phyloP scores from a whole-genome alignment of 176 grass and related monocot species.

The Urochloa ruziziensis region DNA sequence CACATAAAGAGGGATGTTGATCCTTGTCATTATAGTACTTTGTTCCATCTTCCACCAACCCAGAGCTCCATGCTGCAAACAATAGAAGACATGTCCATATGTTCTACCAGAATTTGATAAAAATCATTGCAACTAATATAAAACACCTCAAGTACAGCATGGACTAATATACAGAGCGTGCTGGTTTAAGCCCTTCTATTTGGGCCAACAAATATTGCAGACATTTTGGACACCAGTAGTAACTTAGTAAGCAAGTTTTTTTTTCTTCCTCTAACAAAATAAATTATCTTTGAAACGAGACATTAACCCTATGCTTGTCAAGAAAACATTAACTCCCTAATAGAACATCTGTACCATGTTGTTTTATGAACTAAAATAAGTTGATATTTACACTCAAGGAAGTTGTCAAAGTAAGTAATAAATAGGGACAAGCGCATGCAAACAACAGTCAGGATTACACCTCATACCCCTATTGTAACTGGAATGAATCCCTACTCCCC shows the following conservation, averaged over 20 bases:
- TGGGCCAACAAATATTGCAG: neutral
- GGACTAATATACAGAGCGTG: neutral
- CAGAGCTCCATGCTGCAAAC: slow-evolving; percentile 27
- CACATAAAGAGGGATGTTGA: slow-evolving; percentile 44
- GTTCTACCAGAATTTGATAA: neutral
- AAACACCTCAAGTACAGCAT: slow-evolving; percentile 18
- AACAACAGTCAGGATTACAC: slow-evolving; percentile 2
- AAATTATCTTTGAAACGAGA: neutral
- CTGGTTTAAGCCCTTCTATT: slow-evolving; percentile 7
- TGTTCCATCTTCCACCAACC: slow-evolving; percentile 33
- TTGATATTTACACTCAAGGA: neutral
- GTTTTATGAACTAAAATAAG: slow-evolving; percentile 15
- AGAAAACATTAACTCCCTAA: neutral
- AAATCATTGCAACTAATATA: slow-evolving; percentile 23
- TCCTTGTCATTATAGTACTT: slow-evolving; percentile 35
- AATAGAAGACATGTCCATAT: neutral
- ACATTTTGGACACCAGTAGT: neutral
- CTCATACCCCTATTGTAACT: neutral
- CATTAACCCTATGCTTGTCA: neutral
- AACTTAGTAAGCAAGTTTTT: neutral
- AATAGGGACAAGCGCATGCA: neutral
- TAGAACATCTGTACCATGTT: neutral
- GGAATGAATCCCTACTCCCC: neutral
- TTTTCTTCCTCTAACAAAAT: neutral
- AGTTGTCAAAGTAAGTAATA: neutral